These are phyloP conservation scores for Penicillium bovifimosum DNA, from an alignment of 495 filamentous ascomycete species.

Conservation along the genomic window DNA sequence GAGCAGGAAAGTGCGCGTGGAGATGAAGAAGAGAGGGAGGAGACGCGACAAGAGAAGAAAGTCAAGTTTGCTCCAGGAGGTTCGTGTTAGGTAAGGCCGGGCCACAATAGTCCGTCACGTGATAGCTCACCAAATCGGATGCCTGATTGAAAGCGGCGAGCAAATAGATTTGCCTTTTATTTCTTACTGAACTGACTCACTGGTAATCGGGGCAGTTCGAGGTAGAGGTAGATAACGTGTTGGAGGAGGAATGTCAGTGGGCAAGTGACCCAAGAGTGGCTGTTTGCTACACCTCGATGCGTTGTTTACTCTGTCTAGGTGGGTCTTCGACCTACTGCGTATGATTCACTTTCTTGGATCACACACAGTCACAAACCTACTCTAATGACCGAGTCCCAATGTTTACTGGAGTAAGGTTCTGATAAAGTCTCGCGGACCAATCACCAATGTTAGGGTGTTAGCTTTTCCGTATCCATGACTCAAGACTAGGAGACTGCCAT, in stretches of 20 bases:
- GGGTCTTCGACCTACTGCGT: too few species aligned
- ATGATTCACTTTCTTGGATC: too few species aligned
- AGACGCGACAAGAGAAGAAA: constrained; percentile 28
- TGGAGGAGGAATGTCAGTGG: not conserved
- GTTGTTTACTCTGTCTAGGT: too few species aligned
- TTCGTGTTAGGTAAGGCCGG: constrained; percentile 24
- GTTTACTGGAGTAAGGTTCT: too few species aligned
- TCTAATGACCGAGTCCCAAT: too few species aligned
- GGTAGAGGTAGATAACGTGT: not conserved
- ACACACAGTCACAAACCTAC: too few species aligned
- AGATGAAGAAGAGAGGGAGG: constrained; percentile 19
- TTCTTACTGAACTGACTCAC: not conserved
- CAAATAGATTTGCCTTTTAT: not conserved
- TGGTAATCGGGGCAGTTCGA: not conserved
- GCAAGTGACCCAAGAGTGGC: not conserved
- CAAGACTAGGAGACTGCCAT: not conserved
- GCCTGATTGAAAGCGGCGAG: not conserved
- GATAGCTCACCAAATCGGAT: constrained; percentile 16
- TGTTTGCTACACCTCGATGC: not conserved
- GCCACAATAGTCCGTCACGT: constrained; percentile 26
- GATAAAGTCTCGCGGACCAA: too few species aligned
- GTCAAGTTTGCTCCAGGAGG: constrained; percentile 22
- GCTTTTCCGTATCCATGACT: not conserved
- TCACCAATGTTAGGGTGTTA: not conserved
- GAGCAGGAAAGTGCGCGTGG: constrained; percentile 16